Base-by-base conservation (phyloP, 371 early-diverging fungal species). In the Apophysomyces elegans region DNA sequence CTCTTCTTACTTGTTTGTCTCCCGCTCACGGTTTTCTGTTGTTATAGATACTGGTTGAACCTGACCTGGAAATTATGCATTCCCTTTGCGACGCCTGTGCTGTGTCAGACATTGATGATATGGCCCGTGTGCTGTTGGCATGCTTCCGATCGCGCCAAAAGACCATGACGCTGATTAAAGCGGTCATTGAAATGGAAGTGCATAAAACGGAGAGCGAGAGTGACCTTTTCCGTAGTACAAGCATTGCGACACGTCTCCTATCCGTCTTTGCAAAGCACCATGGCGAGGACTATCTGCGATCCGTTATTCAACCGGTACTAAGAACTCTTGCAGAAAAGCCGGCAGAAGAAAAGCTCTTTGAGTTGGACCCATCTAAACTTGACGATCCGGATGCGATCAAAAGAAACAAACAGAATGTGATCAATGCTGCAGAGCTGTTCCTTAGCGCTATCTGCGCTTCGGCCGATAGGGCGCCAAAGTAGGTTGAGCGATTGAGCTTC, bases 171-270 rank as follows among this genome's bases (percentile, higher is more conserved):
- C 73, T 98, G 36, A 70, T 98, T 16, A 91, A 91, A 63, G 88
- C 90, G 9, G 88, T 95, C 35, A 91, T 96, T 47, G 88, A 93
- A 66, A 86, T 86, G 37, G 98, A 96, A 75, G 91, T 96, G 5
- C 81, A 80, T 37, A 89, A 85, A 59, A 95, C 95, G 6, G 95
- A 91, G 50, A 84, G 88, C 41, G 91, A 94, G 43, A 85, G 93
- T 4, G 94, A 94, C 70, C 71, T 98, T 36, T 94, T 98, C 84
- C 87, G 98, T 44, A 83, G 95, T 60, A 96, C 96, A 69, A 92
- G 93, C 63, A 90, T 97, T 76, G 93, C 96, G 0, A 96, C 96
- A 2, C 82, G 94, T 26, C 71, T 98, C 18, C 76, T 98, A 61
- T 90, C 94, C 0, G 84, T 90, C 7, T 95, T 90, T 75, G 93